phyloP scores from a whole-genome alignment of 208 protist species.

The Acanthamoeba healyi region DNA sequence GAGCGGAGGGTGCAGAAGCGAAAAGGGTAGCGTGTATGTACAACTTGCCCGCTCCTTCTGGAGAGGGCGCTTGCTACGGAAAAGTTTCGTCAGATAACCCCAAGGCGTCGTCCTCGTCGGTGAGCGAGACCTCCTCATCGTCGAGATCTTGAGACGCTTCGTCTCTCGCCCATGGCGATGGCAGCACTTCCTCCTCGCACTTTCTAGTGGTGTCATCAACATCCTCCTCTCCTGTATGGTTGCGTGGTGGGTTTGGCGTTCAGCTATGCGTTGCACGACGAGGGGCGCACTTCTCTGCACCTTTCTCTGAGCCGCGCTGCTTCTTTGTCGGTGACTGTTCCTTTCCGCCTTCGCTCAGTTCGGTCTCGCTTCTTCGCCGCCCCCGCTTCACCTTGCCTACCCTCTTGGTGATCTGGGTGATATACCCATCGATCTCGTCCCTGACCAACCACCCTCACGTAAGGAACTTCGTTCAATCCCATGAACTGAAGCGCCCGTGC shows the following conservation, averaged over 20 bases:
- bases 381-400: background rate
- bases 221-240: too few relatives aligned
- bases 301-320: background rate
- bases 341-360: background rate
- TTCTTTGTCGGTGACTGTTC: background rate
- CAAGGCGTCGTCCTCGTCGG: background rate
- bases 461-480: background rate
- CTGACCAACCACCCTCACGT: background rate
- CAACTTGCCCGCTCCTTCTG: too few relatives aligned
- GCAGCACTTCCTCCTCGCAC: background rate
- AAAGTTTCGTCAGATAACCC: background rate
- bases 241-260: too few relatives aligned
- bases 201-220: too few relatives aligned
- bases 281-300: background rate
- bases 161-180: background rate
- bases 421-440: slow-evolving; percentile 55
- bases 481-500: background rate
- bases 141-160: background rate
- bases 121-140: background rate
- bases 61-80: too few relatives aligned
- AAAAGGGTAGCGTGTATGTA: background rate
- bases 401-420: background rate
- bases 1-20: background rate
- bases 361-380: background rate
- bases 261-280: too few relatives aligned